Conservation (phyloP, 148 eudicot genomes). For the Vaccinium vitisidaea region DNA sequence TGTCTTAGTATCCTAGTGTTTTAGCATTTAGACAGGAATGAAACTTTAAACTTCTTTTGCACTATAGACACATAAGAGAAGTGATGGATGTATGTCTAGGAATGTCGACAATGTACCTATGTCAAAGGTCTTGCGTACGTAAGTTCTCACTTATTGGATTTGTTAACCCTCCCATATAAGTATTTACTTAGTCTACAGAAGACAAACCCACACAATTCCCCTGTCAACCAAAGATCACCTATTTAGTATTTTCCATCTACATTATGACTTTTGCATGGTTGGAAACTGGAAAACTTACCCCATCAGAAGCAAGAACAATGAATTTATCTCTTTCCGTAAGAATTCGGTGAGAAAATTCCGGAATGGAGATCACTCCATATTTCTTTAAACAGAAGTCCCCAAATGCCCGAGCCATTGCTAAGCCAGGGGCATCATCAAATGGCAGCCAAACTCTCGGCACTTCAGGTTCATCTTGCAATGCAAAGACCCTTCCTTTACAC, state of each 20-base stretch:
- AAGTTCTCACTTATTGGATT: background rate
- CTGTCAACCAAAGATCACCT: background rate
- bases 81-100: background rate
- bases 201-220: background rate
- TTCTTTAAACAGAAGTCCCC: slow-evolving; percentile 98
- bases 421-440: slow-evolving; percentile 97
- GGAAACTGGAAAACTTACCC: slow-evolving; percentile 54
- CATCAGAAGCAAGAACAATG: slow-evolving; percentile 94
- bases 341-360: slow-evolving; percentile 72
- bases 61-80: background rate
- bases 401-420: slow-evolving; percentile 99
- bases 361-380: slow-evolving; percentile 92
- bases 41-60: background rate
- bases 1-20: background rate
- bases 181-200: background rate
- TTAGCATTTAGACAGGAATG: background rate
- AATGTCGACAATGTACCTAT: background rate
- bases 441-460: slow-evolving; percentile 98
- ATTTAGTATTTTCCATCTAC: background rate
- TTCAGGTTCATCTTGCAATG: slow-evolving; percentile 98
- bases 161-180: background rate
- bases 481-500: slow-evolving; percentile 94
- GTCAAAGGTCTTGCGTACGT: background rate
- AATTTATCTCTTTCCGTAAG: slow-evolving; percentile 84
- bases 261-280: background rate